These are phyloP conservation scores for Calonectria hongkongensis DNA, from an alignment of 2,329 filamentous ascomycete species.

Conservation along the genomic window DNA sequence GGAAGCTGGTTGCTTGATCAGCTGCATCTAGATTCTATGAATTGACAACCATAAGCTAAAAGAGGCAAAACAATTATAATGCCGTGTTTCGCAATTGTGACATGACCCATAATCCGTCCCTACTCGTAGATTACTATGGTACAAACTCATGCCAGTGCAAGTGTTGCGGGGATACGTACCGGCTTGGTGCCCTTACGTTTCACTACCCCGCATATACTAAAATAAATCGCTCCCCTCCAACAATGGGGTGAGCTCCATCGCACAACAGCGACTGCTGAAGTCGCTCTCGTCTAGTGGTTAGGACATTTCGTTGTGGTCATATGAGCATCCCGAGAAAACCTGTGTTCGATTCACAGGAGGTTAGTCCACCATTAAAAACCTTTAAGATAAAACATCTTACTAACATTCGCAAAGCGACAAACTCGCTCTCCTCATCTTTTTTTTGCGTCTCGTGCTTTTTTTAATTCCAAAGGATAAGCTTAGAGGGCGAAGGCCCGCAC, in stretches of 20 bases:
- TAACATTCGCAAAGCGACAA: constrained; percentile 18
- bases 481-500: too few relatives aligned
- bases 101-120: background rate
- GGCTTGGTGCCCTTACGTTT: background rate
- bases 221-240: background rate
- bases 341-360: constrained; percentile 35
- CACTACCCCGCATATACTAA: constrained; percentile 1
- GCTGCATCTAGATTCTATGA: background rate
- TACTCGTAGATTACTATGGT: background rate
- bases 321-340: constrained; percentile 36
- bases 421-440: constrained; percentile 2
- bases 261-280: constrained; percentile 13
- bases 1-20: constrained; percentile 45
- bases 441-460: background rate
- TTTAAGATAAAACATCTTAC: too few relatives aligned
- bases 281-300: constrained; percentile 36
- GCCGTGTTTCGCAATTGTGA: too few relatives aligned
- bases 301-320: constrained; percentile 39
- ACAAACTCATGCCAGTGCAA: background rate
- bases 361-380: too few relatives aligned
- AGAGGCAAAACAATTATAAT: background rate
- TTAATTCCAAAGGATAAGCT: too few relatives aligned
- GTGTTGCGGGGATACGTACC: background rate
- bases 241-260: constrained; percentile 18
- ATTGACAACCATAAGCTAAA: background rate